Evolutionary conservation across 2,329 filamentous ascomycete genomes (phyloP).

Genomic region (Phoma sp.): DNA sequence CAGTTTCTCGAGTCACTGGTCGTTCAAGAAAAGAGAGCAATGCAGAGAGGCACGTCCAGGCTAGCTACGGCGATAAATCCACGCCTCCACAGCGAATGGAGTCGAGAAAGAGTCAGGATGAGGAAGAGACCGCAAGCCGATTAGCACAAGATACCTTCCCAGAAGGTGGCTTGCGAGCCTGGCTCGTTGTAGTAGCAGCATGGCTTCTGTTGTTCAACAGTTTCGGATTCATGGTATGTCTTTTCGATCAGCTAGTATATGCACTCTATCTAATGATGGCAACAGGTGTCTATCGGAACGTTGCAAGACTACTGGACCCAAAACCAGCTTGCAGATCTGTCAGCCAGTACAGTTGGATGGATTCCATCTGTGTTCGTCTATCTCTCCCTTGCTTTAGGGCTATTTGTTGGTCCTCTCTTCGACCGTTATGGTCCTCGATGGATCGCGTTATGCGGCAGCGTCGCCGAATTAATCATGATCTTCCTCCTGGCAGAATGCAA

Average conservation of each 20-base stretch:
- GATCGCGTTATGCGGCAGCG: slow-evolving; percentile 41
- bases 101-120: background rate
- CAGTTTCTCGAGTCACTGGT: slow-evolving; percentile 29
- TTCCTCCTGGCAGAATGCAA: slow-evolving; percentile 43
- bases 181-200: slow-evolving; percentile 49
- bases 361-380: slow-evolving; percentile 88
- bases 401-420: slow-evolving; percentile 82
- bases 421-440: slow-evolving; percentile 46
- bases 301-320: slow-evolving; percentile 79
- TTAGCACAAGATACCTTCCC: slow-evolving; percentile 43
- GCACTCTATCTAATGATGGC: no score
- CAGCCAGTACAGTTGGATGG: slow-evolving; percentile 74
- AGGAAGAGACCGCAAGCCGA: slow-evolving; percentile 20
- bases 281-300: slow-evolving; percentile 61
- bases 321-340: slow-evolving; percentile 72
- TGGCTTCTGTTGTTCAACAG: slow-evolving; percentile 42
- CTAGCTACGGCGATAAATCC: slow-evolving; percentile 14
- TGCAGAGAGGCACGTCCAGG: slow-evolving; percentile 14
- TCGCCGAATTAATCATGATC: slow-evolving; percentile 35
- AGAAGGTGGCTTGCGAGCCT: slow-evolving; percentile 49
- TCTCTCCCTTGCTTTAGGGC: slow-evolving; percentile 78
- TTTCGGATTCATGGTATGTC: slow-evolving; percentile 46
- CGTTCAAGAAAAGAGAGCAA: slow-evolving; percentile 22
- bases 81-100: slow-evolving; percentile 4
- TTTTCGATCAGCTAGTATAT: no score